These are phyloP conservation scores for Lodderomyces orthopsilosis DNA, from an alignment of 1,139 yeast genomes.

Conservation along the genomic window DNA sequence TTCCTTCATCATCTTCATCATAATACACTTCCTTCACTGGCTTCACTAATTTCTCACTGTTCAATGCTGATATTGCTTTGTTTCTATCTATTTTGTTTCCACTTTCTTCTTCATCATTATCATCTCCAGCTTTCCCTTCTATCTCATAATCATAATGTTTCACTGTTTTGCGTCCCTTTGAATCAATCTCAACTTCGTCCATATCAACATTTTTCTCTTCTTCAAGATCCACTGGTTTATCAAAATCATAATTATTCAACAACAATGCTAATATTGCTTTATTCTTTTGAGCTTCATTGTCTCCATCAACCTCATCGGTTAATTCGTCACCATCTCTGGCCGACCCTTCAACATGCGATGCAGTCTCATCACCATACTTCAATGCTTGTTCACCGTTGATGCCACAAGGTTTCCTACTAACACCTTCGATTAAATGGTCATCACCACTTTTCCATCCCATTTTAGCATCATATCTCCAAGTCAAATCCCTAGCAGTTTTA, in stretches of 20 bases:
- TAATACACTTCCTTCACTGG: conserved; percentile 36
- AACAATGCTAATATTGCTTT: conserved; percentile 52
- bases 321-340: conserved; percentile 22
- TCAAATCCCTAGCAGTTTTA: conserved; percentile 58
- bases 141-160: conserved; percentile 38
- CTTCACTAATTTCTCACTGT: conserved; percentile 18
- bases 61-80: conserved; percentile 18
- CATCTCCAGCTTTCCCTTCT: conserved; percentile 26
- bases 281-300: conserved; percentile 29
- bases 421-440: conserved; percentile 68
- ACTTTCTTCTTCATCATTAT: conserved; percentile 19
- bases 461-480: conserved; percentile 44
- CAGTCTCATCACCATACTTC: conserved; percentile 13
- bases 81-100: conserved; percentile 21
- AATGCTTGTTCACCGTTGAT: conserved; percentile 22
- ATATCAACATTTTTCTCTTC: conserved; percentile 38
- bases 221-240: conserved; percentile 55
- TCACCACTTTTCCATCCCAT: conserved; percentile 78
- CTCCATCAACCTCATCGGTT: conserved; percentile 25
- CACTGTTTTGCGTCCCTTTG: conserved; percentile 40
- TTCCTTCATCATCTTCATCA: conserved; percentile 45
- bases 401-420: conserved; percentile 19
- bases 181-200: conserved; percentile 45
- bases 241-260: conserved; percentile 55
- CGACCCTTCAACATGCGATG: conserved; percentile 10